These are phyloP conservation scores for Heimioporus sp. DNA, from an alignment of 768 basidiomycete genomes.

Conservation along the genomic window DNA sequence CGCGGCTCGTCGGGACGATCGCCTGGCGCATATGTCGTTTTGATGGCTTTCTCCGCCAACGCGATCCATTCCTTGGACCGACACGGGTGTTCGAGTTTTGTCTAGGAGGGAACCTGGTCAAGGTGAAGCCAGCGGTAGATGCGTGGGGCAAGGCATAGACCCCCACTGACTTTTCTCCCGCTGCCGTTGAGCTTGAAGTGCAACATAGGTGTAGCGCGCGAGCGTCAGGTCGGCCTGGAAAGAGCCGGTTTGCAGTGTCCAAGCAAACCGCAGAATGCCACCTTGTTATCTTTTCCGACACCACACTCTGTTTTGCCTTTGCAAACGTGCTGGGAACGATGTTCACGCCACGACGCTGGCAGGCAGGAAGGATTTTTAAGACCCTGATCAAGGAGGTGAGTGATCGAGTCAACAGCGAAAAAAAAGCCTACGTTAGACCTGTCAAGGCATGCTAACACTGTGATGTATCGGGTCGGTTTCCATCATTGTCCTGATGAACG, in stretches of 20 bases:
- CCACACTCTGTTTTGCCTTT: constrained; percentile 71
- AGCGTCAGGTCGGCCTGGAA: constrained; percentile 80
- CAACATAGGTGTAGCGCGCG: constrained; percentile 93
- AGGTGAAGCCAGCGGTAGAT: neutral
- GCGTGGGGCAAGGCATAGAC: neutral
- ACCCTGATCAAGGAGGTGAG: constrained; percentile 48
- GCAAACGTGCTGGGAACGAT: constrained; percentile 97
- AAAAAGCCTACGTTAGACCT: constrained; percentile 80
- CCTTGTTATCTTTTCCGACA: constrained; percentile 84
- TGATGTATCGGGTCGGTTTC: constrained; percentile 77
- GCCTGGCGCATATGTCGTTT: constrained; percentile 91
- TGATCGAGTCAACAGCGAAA: neutral
- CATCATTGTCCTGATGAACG: constrained; percentile 93
- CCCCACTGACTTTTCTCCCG: too few species aligned
- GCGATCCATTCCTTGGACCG: constrained; percentile 93
- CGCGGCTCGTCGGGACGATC: constrained; percentile 91
- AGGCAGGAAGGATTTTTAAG: constrained; percentile 71
- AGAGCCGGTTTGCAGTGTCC: neutral
- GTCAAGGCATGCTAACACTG: constrained; percentile 90
- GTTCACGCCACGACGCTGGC: constrained; percentile 91
- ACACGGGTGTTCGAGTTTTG: constrained; percentile 81
- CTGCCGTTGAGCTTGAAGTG: constrained; percentile 89
- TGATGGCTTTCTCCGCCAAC: constrained; percentile 94
- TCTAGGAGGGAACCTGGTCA: constrained; percentile 77
- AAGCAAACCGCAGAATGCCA: constrained; percentile 27